A percentile compares a stretch with the other conserved stretches of the same genome.
Evolutionary conservation across 1,284 basidiomycete genomes (phyloP).

Genomic region (Austroboletus olivaceoglutinosus): DNA sequence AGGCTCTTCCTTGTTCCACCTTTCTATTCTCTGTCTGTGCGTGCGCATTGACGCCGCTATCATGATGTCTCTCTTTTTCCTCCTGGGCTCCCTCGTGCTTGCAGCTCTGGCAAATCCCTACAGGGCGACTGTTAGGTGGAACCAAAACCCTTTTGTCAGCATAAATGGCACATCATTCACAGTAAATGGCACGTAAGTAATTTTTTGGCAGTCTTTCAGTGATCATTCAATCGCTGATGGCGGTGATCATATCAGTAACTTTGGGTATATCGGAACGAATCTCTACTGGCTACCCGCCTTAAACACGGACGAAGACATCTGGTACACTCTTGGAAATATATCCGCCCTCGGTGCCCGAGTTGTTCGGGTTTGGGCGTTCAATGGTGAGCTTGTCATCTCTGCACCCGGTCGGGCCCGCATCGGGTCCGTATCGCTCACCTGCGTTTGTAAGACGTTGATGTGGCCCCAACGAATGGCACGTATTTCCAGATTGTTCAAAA

Average conservation of each 20-base stretch:
- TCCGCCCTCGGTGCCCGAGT: constrained; percentile 57
- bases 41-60: background rate
- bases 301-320: constrained; percentile 56
- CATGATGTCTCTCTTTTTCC: constrained; percentile 26
- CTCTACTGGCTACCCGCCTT: constrained; percentile 65
- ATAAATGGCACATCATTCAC: constrained; percentile 43
- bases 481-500: constrained; percentile 56
- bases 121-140: constrained; percentile 13
- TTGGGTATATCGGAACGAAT: constrained; percentile 62
- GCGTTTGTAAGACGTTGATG: constrained; percentile 45
- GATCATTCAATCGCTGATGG: constrained; percentile 1
- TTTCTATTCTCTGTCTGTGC: background rate
- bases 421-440: constrained; percentile 7
- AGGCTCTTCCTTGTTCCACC: background rate
- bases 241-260: constrained; percentile 37
- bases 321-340: constrained; percentile 56
- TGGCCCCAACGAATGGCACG: constrained; percentile 51
- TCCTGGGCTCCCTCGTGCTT: constrained; percentile 17
- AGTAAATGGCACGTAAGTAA: constrained; percentile 49
- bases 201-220: background rate
- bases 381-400: constrained; percentile 39
- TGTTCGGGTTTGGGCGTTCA: constrained; percentile 66
- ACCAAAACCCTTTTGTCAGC: constrained; percentile 39
- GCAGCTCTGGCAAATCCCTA: constrained; percentile 14
- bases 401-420: background rate